A percentile compares a stretch with the other conserved stretches of the same genome.
phyloP scores from a whole-genome alignment of 2,329 filamentous ascomycete species.

The Phialemoniopsis sp. region DNA sequence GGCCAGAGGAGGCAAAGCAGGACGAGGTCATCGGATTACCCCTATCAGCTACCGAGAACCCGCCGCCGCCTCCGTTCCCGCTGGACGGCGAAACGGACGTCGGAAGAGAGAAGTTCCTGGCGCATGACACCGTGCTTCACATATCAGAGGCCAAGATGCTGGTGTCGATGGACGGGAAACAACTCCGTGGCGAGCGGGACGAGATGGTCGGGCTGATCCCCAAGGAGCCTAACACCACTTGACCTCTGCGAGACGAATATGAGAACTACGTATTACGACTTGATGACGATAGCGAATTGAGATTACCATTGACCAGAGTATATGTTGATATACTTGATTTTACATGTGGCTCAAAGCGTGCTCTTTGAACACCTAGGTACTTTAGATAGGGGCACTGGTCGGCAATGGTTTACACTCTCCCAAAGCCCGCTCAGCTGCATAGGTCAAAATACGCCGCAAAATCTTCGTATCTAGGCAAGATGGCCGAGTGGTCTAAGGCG shows the following conservation, averaged over 20 bases:
- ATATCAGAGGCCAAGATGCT: not conserved
- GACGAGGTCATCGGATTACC: not conserved
- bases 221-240: not conserved
- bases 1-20: not conserved
- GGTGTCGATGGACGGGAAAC: not conserved
- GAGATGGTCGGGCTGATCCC: not conserved
- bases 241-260: too few species aligned
- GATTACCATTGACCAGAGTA: too few species aligned
- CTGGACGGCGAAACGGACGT: not conserved
- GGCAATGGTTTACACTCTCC: too few species aligned
- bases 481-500: constrained; percentile 1
- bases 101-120: not conserved
- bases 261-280: too few species aligned
- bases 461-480: too few species aligned
- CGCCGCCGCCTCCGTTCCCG: not conserved
- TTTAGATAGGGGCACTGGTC: too few species aligned
- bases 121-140: not conserved
- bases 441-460: too few species aligned
- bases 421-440: too few species aligned
- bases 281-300: too few species aligned
- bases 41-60: not conserved
- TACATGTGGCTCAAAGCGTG: too few species aligned
- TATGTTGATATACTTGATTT: too few species aligned
- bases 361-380: too few species aligned
- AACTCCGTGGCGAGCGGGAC: constrained; percentile 1